Evolutionary conservation across 495 filamentous ascomycete genomes (phyloP), one percentile per base, ranked within the genome.

Genomic region (Daldinia bambusicola): DNA sequence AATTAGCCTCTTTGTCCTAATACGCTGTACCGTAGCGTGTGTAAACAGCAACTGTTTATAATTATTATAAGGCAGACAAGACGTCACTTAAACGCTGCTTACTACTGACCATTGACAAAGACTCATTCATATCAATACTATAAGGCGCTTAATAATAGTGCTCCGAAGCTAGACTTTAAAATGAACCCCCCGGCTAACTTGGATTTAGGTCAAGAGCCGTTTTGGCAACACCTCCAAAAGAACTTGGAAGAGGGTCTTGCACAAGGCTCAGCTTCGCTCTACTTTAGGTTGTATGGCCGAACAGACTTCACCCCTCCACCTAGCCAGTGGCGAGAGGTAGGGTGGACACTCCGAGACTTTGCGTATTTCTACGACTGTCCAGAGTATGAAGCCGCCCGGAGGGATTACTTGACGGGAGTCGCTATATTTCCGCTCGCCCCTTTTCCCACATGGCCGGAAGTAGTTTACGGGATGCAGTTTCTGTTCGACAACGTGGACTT

Each of bases 311-410:
- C 36, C 12, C n/a, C 50, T 12, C 12, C 5, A 8, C 36, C 26
- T 14, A 22, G 20, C 13, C 8, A 34, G 2, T 66, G 34, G 56
- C 48, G 51, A 37, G 18, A 50, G 0, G 51, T 62, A 0, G 0
- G 3, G 6, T 71, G 68, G 68, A 51, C 62, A 9, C 4, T 66
- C 1, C 37, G 62, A 4, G 68, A 71, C 38, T 62, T 71, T 52
- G 62, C 31, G 0, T 18, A 18, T 16, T 71, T 71, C 18, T 71
- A 61, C 14, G 50, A 66, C 57, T 64, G 50, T 4, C 55, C 61
- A 12, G 61, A 57, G 22, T 30, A 13, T 32, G 55, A 26, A 6
- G 9, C 14, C 10, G 43, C 67, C 8, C 45, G n/a, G 45, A 4
- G 2, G 4, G 32, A 18, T 0, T 69, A 56, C 53, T 4, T 48